Evolutionary conservation across 768 basidiomycete genomes (phyloP).

Genomic region (Megacollybia marginata): DNA sequence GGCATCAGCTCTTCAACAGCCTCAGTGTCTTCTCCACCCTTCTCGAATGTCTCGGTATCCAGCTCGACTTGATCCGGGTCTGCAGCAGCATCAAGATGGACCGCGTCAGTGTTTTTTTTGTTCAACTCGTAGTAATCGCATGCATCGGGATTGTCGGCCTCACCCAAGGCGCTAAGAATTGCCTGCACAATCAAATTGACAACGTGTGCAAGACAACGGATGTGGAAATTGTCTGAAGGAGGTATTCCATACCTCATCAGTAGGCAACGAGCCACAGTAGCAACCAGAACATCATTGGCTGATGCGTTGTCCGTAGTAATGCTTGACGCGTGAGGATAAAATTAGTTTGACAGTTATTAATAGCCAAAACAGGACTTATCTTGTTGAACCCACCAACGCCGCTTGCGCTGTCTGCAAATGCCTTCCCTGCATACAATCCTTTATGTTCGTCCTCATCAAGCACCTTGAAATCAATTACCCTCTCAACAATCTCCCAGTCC

Average conservation of each 20-base stretch:
- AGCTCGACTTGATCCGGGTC: conserved; percentile 13
- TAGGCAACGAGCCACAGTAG: conserved; percentile 12
- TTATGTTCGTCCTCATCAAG: conserved; percentile 26
- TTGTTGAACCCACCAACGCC: conserved; percentile 21
- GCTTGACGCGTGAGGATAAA: conserved; percentile 9
- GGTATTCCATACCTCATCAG: conserved; percentile 17
- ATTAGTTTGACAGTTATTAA: conserved; percentile 1
- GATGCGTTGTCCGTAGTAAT: conserved; percentile 26
- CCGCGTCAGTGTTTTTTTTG: conserved; percentile 14
- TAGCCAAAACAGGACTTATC: conserved; percentile 18
- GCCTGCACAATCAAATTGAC: conserved; percentile 30
- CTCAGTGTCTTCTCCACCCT: conserved; percentile 9
- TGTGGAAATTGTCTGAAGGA: conserved; percentile 21
- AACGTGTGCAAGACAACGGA: conserved; percentile 26
- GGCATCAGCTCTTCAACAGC: conserved; percentile 5
- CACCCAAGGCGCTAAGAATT: conserved; percentile 14
- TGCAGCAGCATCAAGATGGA: conserved; percentile 18
- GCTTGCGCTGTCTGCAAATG: conserved; percentile 16
- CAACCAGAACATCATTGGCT: conserved; percentile 24
- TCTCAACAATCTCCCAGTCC: conserved; percentile 25
- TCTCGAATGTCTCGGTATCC: conserved; percentile 8
- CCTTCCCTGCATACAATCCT: conserved; percentile 23
- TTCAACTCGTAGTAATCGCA: conserved; percentile 17
- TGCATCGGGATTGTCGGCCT: conserved; percentile 18
- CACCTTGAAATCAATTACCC: conserved; percentile 23